Evolutionary conservation across 2,329 filamentous ascomycete species (phyloP), one percentile per base, ranked within the genome.

Genomic region (Exophiala sp.): DNA sequence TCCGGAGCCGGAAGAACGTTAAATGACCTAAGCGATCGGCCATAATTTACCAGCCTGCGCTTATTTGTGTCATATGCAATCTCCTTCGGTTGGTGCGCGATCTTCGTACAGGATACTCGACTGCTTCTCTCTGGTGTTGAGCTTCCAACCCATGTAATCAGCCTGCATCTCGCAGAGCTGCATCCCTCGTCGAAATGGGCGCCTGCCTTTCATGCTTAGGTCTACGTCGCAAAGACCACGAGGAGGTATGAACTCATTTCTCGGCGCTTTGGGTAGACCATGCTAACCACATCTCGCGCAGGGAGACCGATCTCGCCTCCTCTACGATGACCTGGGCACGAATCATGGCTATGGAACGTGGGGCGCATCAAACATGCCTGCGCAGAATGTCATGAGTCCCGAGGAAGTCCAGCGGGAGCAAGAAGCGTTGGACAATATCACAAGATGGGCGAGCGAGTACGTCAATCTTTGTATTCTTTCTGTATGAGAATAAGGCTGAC

Each of bases 171-270:
- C 7, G 2, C 24, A 4, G 4, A 29, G n/a, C 24, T 14, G 38
- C 47, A n/a, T n/a, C 35, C 35, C 24, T 38, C 16, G 34, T 21
- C 21, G 57, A 14, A 11, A 65, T 65, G 63, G 63, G 63, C 43
- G 58, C 50, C 44, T 64, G 62, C 50, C 55, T 62, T 47, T 65
- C 63, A 38, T 65, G 63, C 50, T 55, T 65, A 9, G 62, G 63
- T 38, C 42, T 62, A 34, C 43, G 54, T 20, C 41, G 52, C 24
- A 49, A 58, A 11, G 29, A 49, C 38, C 41, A 57, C 14, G 53
- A 57, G 32, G 59, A 62, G 16, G 61, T 62, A 59, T 43, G 57
- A 51, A 3, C 40, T 16, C 38, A 5, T 3, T n/a, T 41, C 16
- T 5, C 9, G 20, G 39, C 9, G 39, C 12, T 11, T 16, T 2